A percentile compares a stretch with the other conserved stretches of the same genome.
Evolutionary conservation across 371 early-diverging fungal species (phyloP).

Genomic region (Apophysomyces variabilis): DNA sequence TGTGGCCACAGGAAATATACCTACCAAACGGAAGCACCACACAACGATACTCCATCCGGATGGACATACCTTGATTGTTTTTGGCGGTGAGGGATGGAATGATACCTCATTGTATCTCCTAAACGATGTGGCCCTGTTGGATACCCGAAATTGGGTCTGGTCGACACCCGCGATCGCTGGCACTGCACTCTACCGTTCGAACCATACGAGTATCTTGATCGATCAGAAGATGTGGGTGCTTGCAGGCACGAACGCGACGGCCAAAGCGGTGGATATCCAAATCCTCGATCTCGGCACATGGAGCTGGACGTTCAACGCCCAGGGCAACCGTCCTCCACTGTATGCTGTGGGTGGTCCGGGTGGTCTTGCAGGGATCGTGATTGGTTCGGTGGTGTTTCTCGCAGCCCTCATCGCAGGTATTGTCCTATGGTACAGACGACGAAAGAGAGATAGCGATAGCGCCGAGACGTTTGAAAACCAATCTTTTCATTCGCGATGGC

Average conservation of each 20-base stretch:
- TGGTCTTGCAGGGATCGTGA: constrained; percentile 1
- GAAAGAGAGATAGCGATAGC: neutral
- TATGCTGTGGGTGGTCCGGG: neutral
- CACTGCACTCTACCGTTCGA: neutral
- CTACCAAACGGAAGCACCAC: constrained; percentile 7
- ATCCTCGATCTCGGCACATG: constrained; percentile 1
- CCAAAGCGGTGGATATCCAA: constrained; percentile 5
- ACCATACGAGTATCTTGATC: constrained; percentile 5
- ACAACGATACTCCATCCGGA: constrained; percentile 2
- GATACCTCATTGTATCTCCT: neutral
- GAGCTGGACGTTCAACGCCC: constrained; percentile 5
- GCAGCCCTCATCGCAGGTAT: neutral
- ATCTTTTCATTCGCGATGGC: neutral
- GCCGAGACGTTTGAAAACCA: neutral
- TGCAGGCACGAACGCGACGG: constrained; percentile 5
- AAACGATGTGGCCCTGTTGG: neutral
- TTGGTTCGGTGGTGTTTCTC: neutral
- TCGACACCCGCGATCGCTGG: neutral
- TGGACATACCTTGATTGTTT: constrained; percentile 5
- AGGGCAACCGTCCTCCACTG: neutral
- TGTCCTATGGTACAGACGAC: neutral
- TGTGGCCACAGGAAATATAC: neutral
- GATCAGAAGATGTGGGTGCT: neutral
- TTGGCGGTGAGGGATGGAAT: constrained; percentile 11
- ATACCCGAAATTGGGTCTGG: constrained; percentile 9